Evolutionary conservation across 1,284 basidiomycete genomes (phyloP).

Genomic region (Jaminaea rosea): DNA sequence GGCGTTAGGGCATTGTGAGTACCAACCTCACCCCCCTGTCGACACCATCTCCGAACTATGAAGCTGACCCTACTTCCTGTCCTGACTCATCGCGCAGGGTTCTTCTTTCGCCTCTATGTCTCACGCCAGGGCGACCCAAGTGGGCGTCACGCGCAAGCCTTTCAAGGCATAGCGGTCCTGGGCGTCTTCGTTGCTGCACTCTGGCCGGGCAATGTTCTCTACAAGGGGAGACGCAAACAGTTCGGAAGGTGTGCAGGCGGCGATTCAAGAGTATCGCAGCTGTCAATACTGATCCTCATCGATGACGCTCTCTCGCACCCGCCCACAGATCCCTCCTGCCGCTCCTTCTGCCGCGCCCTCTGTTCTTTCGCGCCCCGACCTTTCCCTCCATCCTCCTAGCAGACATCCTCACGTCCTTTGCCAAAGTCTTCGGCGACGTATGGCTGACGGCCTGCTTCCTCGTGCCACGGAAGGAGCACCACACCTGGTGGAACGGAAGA

Average conservation of each 20-base stretch:
- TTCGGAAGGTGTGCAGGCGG: constrained; percentile 12
- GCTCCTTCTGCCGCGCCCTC: constrained; percentile 64
- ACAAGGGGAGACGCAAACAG: constrained; percentile 15
- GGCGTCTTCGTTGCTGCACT: constrained; percentile 16
- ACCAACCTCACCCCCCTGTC: background rate
- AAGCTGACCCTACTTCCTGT: constrained; percentile 18
- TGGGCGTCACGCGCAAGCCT: constrained; percentile 32
- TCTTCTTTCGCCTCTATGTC: constrained; percentile 23
- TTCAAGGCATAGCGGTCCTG: constrained; percentile 30
- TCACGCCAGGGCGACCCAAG: constrained; percentile 24
- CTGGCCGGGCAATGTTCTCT: constrained; percentile 35
- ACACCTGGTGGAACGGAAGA: constrained; percentile 36
- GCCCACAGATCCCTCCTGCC: constrained; percentile 54
- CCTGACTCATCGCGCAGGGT: constrained; percentile 18
- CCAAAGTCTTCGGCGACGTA: constrained; percentile 89
- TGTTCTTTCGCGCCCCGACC: constrained; percentile 57
- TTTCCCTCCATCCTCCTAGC: constrained; percentile 91
- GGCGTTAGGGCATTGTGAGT: background rate
- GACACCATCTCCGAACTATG: background rate
- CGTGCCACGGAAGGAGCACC: constrained; percentile 50
- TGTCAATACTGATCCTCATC: constrained; percentile 7
- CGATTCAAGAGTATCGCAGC: background rate
- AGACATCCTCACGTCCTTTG: constrained; percentile 90
- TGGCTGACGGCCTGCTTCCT: constrained; percentile 77
- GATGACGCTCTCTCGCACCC: constrained; percentile 6